Conservation (phyloP, 371 early-diverging fungal genomes). For the Mortierella sp. region DNA sequence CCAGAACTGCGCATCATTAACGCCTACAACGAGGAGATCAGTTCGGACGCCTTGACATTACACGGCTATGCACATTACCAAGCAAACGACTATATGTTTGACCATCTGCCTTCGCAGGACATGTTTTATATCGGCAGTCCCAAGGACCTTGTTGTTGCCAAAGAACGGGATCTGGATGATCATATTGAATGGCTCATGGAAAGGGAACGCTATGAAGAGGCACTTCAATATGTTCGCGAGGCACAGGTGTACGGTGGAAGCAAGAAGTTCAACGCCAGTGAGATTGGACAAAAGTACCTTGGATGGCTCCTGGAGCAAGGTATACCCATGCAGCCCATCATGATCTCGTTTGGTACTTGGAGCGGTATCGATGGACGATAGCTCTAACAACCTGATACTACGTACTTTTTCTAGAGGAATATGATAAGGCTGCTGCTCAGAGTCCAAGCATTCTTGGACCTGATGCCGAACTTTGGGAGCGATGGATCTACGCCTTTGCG, state of each 20-base stretch:
- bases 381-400: not conserved
- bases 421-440: constrained; percentile 76
- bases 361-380: too few species aligned
- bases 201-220: constrained; percentile 81
- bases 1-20: constrained; percentile 93
- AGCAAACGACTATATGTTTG: constrained; percentile 91
- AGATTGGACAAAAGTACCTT: constrained; percentile 88
- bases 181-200: constrained; percentile 93
- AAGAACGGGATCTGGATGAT: constrained; percentile 87
- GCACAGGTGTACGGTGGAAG: constrained; percentile 61
- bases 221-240: constrained; percentile 68
- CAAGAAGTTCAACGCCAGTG: constrained; percentile 68
- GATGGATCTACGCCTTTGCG: constrained; percentile 88
- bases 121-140: constrained; percentile 91
- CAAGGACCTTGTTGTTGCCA: constrained; percentile 91
- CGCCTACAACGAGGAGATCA: constrained; percentile 80
- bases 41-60: constrained; percentile 85
- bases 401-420: constrained; percentile 56
- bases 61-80: constrained; percentile 87
- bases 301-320: constrained; percentile 76
- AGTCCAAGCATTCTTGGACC: constrained; percentile 77
- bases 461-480: constrained; percentile 85
- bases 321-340: not conserved
- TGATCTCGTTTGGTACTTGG: not conserved
- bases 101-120: constrained; percentile 65